Percentiles rank a stretch among this genome's conserved stretches.
Conservation (phyloP, 257 asterid genomes). For the Cruciata laevipes region DNA sequence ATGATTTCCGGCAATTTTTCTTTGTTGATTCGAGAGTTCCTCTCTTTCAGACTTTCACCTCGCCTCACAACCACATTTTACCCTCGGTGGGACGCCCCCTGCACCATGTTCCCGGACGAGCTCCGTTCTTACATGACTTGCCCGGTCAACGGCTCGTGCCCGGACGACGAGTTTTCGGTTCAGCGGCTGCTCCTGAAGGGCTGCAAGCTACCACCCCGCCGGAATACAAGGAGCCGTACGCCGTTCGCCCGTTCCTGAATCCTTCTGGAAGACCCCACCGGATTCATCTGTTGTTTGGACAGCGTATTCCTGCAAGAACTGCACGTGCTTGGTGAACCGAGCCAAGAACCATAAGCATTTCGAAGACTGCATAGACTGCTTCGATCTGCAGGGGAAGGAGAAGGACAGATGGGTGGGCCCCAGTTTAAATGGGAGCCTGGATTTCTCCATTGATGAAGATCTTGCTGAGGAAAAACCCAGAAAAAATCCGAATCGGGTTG, state of each 20-base stretch:
- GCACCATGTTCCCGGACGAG: slow-evolving; percentile 29
- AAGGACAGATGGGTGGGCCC: slow-evolving; percentile 35
- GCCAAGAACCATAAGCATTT: slow-evolving; percentile 33
- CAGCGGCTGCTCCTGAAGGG: slow-evolving; percentile 61
- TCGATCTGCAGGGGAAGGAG: slow-evolving; percentile 53
- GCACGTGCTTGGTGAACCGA: slow-evolving; percentile 41
- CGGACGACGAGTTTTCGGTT: slow-evolving; percentile 51
- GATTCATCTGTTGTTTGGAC: slow-evolving; percentile 62
- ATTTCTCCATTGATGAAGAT: slow-evolving; percentile 60
- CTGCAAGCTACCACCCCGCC: slow-evolving; percentile 44
- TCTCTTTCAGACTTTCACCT: no score
- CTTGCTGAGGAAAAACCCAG: slow-evolving; percentile 33
- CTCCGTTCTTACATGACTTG: slow-evolving; percentile 50
- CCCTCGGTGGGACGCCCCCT: slow-evolving; percentile 52
- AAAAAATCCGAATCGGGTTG: slow-evolving; percentile 58
- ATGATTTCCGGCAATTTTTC: no score
- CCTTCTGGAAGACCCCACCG: slow-evolving; percentile 55
- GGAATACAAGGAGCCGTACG: slow-evolving; percentile 37
- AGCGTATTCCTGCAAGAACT: slow-evolving; percentile 51
- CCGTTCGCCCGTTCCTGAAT: slow-evolving; percentile 42
- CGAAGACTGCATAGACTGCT: slow-evolving; percentile 67
- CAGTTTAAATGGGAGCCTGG: slow-evolving; percentile 21
- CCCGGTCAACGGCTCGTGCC: slow-evolving; percentile 51
- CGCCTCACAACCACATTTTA: slow-evolving; percentile 39
- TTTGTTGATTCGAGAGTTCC: no score